A percentile compares a stretch with the other conserved stretches of the same genome.
These are phyloP conservation scores for Yamadazyma jaroonii DNA, from an alignment of 1,139 yeast genomes.

Conservation along the genomic window DNA sequence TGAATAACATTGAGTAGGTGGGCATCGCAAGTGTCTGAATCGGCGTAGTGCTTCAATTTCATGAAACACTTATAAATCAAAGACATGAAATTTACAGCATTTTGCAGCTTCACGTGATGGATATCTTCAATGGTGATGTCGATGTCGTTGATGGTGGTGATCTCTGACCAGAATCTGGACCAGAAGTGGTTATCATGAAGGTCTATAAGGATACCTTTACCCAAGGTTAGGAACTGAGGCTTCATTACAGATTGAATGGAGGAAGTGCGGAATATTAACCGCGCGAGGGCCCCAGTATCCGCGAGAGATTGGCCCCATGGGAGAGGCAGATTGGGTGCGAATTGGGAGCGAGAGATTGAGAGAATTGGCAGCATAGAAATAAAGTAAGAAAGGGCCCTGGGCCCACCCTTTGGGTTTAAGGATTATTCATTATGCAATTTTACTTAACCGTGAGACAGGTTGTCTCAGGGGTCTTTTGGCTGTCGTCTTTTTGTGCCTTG, in stretches of 20 bases:
- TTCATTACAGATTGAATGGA: background rate
- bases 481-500: no score
- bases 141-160: conserved; percentile 46
- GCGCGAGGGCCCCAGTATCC: no score
- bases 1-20: conserved; percentile 60
- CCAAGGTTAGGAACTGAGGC: conserved; percentile 26
- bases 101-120: conserved; percentile 55
- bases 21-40: conserved; percentile 4
- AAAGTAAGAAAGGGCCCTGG: no score
- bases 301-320: no score
- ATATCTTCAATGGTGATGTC: conserved; percentile 57
- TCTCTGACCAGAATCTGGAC: conserved; percentile 37
- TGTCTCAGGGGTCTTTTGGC: no score
- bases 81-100: conserved; percentile 52
- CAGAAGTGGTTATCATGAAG: conserved; percentile 49
- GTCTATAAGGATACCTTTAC: conserved; percentile 52
- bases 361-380: no score
- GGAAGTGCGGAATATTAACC: background rate
- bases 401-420: no score
- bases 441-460: no score
- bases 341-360: no score
- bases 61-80: conserved; percentile 44
- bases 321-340: no score
- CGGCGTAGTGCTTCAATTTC: conserved; percentile 19
- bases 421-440: no score